Conservation (phyloP, 805 yeast genomes). For the Candida germanica region DNA sequence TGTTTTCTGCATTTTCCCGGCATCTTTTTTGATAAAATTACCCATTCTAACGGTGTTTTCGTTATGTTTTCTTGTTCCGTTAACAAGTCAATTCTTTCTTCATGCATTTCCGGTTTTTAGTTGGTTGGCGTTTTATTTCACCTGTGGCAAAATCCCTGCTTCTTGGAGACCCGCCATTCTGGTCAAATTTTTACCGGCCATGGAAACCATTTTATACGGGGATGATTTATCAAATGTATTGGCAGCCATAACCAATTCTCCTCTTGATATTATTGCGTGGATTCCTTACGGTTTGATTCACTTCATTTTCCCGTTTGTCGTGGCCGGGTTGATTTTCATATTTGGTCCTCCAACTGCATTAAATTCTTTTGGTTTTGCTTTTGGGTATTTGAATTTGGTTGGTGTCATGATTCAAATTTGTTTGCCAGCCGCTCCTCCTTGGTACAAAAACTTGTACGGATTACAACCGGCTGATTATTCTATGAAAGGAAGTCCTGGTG, state of each 20-base stretch:
- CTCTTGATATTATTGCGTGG: slow-evolving; percentile 88
- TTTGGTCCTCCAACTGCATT: slow-evolving; percentile 91
- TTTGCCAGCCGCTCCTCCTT: slow-evolving; percentile 96
- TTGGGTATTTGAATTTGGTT: slow-evolving; percentile 87
- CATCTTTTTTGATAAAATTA: slow-evolving; percentile 41
- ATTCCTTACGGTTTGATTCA: slow-evolving; percentile 91
- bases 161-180: slow-evolving; percentile 81
- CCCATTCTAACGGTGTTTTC: slow-evolving; percentile 41
- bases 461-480: slow-evolving; percentile 85
- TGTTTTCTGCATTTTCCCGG: slow-evolving; percentile 59
- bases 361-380: slow-evolving; percentile 83
- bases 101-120: slow-evolving; percentile 79
- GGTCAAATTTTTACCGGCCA: slow-evolving; percentile 84
- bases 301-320: slow-evolving; percentile 86
- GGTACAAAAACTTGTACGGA: slow-evolving; percentile 87
- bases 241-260: slow-evolving; percentile 64
- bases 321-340: slow-evolving; percentile 70
- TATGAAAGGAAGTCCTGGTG: slow-evolving; percentile 95
- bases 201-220: slow-evolving; percentile 89
- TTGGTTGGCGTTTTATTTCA: slow-evolving; percentile 82
- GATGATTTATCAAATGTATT: slow-evolving; percentile 82
- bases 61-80: slow-evolving; percentile 59
- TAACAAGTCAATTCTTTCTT: slow-evolving; percentile 79
- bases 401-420: slow-evolving; percentile 82
- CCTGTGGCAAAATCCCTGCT: slow-evolving; percentile 70